Percentiles rank a stretch among this genome's conserved stretches.
Evolutionary conservation across 2,329 filamentous ascomycete genomes (phyloP).

Genomic region (Phyllosticta paracitricarpa): DNA sequence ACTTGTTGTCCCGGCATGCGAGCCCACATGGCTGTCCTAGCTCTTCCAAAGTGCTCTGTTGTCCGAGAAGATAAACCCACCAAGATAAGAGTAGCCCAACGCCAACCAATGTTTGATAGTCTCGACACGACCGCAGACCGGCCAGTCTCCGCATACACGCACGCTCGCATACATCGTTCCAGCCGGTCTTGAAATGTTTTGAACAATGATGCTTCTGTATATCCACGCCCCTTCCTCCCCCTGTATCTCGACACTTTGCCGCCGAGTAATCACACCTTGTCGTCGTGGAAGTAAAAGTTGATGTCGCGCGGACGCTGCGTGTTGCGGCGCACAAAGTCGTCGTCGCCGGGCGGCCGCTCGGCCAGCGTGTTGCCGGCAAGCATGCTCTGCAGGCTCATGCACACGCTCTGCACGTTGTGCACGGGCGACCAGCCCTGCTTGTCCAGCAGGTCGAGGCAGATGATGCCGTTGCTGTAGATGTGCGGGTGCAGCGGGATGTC

Average conservation of each 20-base stretch:
- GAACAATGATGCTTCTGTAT: neutral
- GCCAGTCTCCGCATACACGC: neutral
- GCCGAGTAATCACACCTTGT: slow-evolving; percentile 37
- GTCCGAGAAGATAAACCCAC: neutral
- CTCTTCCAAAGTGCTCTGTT: neutral
- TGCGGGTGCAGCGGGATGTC: slow-evolving; percentile 90
- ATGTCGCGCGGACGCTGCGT: slow-evolving; percentile 76
- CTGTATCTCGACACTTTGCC: too few relatives aligned
- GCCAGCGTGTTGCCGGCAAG: slow-evolving; percentile 87
- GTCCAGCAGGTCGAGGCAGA: slow-evolving; percentile 88
- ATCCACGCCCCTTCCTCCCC: too few relatives aligned
- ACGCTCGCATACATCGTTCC: neutral
- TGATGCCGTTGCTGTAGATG: slow-evolving; percentile 97
- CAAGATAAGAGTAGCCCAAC: neutral
- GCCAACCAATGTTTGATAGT: neutral
- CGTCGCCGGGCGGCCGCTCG: slow-evolving; percentile 82
- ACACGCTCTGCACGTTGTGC: slow-evolving; percentile 92
- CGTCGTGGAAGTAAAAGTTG: slow-evolving; percentile 88
- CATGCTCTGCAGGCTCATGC: slow-evolving; percentile 98
- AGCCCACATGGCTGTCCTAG: neutral
- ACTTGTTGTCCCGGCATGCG: neutral
- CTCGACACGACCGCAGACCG: neutral
- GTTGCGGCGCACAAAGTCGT: slow-evolving; percentile 77
- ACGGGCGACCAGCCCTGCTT: slow-evolving; percentile 89
- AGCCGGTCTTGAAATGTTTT: neutral